A percentile compares a stretch with the other conserved stretches of the same genome.
These are phyloP conservation scores for Penicillium longicatenatum DNA, from an alignment of 495 filamentous ascomycete species.

Conservation along the genomic window DNA sequence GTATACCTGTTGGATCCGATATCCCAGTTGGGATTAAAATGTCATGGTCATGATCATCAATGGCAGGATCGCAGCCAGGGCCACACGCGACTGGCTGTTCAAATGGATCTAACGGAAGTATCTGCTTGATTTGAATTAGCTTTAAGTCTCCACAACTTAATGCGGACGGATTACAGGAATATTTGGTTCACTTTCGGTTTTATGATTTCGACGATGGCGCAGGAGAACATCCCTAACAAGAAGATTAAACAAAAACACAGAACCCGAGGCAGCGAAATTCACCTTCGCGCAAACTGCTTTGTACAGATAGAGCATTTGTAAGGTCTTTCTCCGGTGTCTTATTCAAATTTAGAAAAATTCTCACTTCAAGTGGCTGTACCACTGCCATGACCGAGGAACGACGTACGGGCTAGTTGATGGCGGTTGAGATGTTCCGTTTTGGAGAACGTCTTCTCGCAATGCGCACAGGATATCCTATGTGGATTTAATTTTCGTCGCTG, in stretches of 20 bases:
- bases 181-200: not conserved
- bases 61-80: not conserved
- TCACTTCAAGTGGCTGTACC: not conserved
- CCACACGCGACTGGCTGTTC: not conserved
- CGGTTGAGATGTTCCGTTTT: slow-evolving; percentile 16
- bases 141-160: not conserved
- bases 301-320: slow-evolving; percentile 13
- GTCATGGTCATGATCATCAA: slow-evolving; percentile 2
- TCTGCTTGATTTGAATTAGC: not conserved
- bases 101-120: slow-evolving; percentile 1
- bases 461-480: slow-evolving; percentile 10
- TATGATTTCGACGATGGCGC: slow-evolving; percentile 15
- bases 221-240: slow-evolving; percentile 10
- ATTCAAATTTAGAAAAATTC: not conserved
- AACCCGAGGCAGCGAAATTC: not conserved
- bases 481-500: not conserved
- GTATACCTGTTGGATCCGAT: not conserved
- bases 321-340: slow-evolving; percentile 14
- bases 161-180: not conserved
- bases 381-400: not conserved
- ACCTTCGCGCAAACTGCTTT: slow-evolving; percentile 11
- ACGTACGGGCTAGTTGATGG: slow-evolving; percentile 11
- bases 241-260: not conserved
- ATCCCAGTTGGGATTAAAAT: not conserved
- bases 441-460: slow-evolving; percentile 16